Evolutionary conservation across 495 filamentous ascomycete genomes (phyloP).

Genomic region (Parathielavia hyrcaniae): DNA sequence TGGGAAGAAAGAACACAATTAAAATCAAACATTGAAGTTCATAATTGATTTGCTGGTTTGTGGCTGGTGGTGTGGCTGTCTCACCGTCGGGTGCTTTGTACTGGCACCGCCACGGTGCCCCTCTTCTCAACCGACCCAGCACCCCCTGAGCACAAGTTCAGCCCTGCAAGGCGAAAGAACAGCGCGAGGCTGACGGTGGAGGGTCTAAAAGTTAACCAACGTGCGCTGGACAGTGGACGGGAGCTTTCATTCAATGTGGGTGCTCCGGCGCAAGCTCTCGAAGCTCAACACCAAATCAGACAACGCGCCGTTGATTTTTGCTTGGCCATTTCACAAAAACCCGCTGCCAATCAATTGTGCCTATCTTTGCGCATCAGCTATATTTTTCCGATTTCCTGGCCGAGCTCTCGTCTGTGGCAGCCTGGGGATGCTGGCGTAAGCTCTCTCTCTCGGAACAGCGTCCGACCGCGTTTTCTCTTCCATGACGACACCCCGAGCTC

Average conservation of each 20-base stretch:
- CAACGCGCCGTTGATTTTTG: neutral
- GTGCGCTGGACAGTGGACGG: no score
- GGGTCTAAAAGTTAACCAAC: no score
- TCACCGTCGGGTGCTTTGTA: neutral
- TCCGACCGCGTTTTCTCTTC: conserved; percentile 11
- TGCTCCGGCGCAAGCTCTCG: no score
- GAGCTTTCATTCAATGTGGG: no score
- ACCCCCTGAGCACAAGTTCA: no score
- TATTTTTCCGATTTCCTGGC: neutral
- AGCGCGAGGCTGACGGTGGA: neutral
- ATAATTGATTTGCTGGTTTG: no score
- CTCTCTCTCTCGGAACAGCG: conserved; percentile 4
- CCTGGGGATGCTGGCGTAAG: conserved; percentile 20
- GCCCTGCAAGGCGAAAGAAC: no score
- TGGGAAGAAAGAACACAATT: no score
- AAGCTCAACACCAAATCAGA: neutral
- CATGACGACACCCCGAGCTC: conserved; percentile 21
- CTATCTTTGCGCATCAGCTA: neutral
- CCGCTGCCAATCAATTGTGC: neutral
- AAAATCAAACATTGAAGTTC: no score
- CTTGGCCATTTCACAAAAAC: neutral
- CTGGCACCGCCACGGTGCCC: neutral
- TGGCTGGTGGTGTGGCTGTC: neutral
- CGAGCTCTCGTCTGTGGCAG: neutral
- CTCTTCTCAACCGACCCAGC: neutral